A percentile compares a stretch with the other conserved stretches of the same genome.
phyloP scores from a whole-genome alignment of 2,329 filamentous ascomycete species.

The Diaporthe citri region DNA sequence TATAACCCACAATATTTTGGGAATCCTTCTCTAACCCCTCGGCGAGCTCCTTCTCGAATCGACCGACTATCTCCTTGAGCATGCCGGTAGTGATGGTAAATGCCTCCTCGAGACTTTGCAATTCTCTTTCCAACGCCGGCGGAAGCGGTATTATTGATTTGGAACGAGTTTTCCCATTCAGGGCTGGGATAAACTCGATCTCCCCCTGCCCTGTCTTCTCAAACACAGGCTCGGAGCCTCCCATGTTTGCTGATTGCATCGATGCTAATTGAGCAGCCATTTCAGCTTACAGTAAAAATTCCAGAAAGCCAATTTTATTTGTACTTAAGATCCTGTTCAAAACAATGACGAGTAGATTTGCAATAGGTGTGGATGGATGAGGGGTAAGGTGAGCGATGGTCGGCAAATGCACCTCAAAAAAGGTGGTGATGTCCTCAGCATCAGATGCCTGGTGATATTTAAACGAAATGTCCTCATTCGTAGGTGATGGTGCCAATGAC shows the following conservation, averaged over 20 bases:
- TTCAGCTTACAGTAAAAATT: not conserved
- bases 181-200: not conserved
- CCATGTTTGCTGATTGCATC: not conserved
- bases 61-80: constrained; percentile 32
- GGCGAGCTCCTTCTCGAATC: constrained; percentile 31
- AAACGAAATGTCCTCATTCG: not conserved
- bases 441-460: not conserved
- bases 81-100: constrained; percentile 31
- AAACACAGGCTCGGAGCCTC: not conserved
- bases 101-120: constrained; percentile 5
- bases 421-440: not conserved
- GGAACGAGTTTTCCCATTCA: not conserved
- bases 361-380: not conserved
- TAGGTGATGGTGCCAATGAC: not conserved
- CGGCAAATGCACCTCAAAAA: not conserved
- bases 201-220: not conserved
- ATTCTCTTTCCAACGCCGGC: constrained; percentile 1
- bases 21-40: constrained; percentile 28
- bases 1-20: constrained; percentile 33
- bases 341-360: constrained; percentile 1
- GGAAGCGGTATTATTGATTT: constrained; percentile 17
- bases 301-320: not conserved
- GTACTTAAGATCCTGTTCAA: not conserved
- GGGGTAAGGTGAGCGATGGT: not conserved
- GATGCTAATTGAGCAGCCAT: not conserved